Evolutionary conservation across 108 stramenopile genomes (phyloP).

Genomic region (Heterococcus sp.): DNA sequence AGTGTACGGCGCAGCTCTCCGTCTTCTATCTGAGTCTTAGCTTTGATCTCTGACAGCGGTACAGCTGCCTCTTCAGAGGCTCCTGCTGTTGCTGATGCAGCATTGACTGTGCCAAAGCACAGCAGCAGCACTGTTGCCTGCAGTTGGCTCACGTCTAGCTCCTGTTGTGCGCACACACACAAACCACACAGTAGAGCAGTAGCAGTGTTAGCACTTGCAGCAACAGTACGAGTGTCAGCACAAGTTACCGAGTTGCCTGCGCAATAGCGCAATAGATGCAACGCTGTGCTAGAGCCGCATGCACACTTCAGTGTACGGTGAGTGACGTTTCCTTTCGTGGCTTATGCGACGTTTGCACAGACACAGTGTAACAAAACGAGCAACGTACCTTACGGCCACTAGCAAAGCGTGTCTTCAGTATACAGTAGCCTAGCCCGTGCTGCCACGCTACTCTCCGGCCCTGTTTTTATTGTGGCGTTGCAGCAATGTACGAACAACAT

Average conservation of each 20-base stretch:
- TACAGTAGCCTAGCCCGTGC: constrained; percentile 77
- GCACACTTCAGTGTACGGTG: no score
- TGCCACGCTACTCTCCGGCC: constrained; percentile 96
- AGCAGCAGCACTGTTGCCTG: constrained; percentile 75
- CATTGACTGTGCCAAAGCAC: constrained; percentile 76
- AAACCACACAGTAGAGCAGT: no score
- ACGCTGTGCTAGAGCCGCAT: no score
- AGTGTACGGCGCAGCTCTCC: constrained; percentile 78
- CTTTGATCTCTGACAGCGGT: constrained; percentile 67
- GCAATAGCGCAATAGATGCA: no score
- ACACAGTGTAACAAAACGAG: no score
- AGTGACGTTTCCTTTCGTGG: no score
- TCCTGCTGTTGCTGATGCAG: no score
- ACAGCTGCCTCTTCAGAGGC: constrained; percentile 48
- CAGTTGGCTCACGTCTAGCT: constrained; percentile 79
- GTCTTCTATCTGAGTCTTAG: constrained; percentile 77
- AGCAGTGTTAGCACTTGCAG: no score
- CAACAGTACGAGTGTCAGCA: no score
- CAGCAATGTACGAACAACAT: constrained; percentile 56
- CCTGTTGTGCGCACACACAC: constrained; percentile 51
- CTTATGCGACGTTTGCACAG: no score
- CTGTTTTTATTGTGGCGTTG: no score
- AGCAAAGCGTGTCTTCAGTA: constrained; percentile 59
- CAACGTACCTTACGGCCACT: constrained; percentile 28
- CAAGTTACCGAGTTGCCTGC: no score